These are phyloP conservation scores for Vitis amurensis DNA, from an alignment of 164 flowering plant species.

Conservation along the genomic window DNA sequence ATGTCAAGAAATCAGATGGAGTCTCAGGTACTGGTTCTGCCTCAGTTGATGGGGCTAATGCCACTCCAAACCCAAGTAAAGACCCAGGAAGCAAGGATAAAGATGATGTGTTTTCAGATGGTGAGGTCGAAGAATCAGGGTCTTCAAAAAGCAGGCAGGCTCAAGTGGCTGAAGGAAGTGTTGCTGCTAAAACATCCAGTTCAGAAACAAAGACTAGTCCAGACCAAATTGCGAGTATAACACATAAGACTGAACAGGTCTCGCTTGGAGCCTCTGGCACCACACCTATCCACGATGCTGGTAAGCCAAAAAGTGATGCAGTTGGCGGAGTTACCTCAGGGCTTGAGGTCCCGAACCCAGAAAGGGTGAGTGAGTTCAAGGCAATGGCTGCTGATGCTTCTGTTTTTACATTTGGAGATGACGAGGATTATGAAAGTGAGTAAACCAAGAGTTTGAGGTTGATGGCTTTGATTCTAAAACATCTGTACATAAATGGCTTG, in stretches of 20 bases:
- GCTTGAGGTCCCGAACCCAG: conserved; percentile 35
- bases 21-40: conserved; percentile 34
- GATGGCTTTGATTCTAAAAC: background rate
- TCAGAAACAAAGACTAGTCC: conserved; percentile 25
- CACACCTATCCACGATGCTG: conserved; percentile 13
- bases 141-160: conserved; percentile 43
- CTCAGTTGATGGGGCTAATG: conserved; percentile 23
- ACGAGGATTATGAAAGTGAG: conserved; percentile 88
- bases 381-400: conserved; percentile 99
- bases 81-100: conserved; percentile 47
- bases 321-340: conserved; percentile 22
- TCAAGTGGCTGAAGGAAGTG: conserved; percentile 26
- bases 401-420: conserved; percentile 91
- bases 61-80: conserved; percentile 30
- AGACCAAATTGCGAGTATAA: conserved; percentile 37
- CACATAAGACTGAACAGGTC: conserved; percentile 47
- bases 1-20: conserved; percentile 40
- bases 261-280: conserved; percentile 42
- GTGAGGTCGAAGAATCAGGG: conserved; percentile 58
- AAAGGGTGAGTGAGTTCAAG: conserved; percentile 64
- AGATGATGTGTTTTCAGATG: conserved; percentile 93
- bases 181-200: conserved; percentile 15
- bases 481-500: conserved; percentile 24
- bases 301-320: conserved; percentile 33
- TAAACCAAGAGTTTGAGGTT: conserved; percentile 18